Base-by-base conservation (phyloP, 192 early-diverging fungal genomes). In the Chytriomyces confervae region DNA sequence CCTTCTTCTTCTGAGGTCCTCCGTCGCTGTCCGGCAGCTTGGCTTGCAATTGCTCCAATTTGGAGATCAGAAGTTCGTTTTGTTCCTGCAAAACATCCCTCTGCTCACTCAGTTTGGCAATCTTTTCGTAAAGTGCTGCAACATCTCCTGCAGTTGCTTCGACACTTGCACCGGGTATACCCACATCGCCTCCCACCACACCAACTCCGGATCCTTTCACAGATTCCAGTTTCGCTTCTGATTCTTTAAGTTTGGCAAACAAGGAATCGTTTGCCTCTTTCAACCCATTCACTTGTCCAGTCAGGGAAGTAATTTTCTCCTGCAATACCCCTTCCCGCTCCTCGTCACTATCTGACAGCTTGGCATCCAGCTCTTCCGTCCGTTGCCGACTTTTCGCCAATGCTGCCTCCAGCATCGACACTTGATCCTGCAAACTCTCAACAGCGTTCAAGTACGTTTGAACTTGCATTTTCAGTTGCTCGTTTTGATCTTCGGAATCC, bases 21-120 rank as follows among this genome's bases (percentile, higher is more conserved):
- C 20, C 46, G 8, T 9, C 43, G 18, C 36, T 27, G 9, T 6
- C 18, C 45, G 29, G 53, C 18, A n/a, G 11, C 49, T 51, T 23
- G 11, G 13, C 10, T 18, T 74, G 53, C 9, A 13, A 11, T 63
- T 74, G 51, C 63, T 66, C 74, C 62, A 76, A 23, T 23, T 66
- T 76, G 29, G 7, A 29, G n/a, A 66, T 4, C 2, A 76, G 64
- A 18, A 51, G 5, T 29, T 76, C 74, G 63, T 76, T 76, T 76
- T 64, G 44, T 29, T 76, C 74, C 47, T 44, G 10, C 61, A 76
- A 66, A 7, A 47, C 11, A 53, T 76, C 74, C 50, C 47, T 46
- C 61, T 76, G 63, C 16, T 66, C 74, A 47, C 63, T 76, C 47
- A 76, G 47, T 66, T 76, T 62, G 4, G 74, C 74, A n/a, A 76